Percentiles rank a stretch among this genome's conserved stretches.
Evolutionary conservation across 2,329 filamentous ascomycete species (phyloP).

Genomic region (Sphaerulina vaccinii): DNA sequence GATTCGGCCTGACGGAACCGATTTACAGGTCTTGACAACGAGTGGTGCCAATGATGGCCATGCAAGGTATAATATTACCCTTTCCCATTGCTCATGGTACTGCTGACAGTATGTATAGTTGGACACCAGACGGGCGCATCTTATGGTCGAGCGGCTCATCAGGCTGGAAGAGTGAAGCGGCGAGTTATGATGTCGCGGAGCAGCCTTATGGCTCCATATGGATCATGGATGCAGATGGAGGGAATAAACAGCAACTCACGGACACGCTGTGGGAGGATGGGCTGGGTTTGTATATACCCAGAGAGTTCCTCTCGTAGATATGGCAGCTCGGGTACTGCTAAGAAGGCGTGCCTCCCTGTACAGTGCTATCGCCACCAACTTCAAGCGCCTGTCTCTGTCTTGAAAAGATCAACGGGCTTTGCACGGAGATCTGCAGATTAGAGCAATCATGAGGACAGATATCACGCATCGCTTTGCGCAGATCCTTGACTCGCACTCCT

Average conservation of each 20-base stretch:
- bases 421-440: no score
- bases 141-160: slow-evolving; percentile 2
- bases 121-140: slow-evolving; percentile 12
- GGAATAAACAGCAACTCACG: slow-evolving; percentile 13
- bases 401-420: no score
- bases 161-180: slow-evolving; percentile 8
- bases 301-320: no score
- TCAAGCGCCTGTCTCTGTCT: no score
- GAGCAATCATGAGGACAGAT: no score
- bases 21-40: slow-evolving; percentile 3
- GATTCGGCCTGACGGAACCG: slow-evolving; percentile 5
- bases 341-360: no score
- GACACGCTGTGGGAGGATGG: slow-evolving; percentile 17
- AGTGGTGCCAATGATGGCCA: slow-evolving; percentile 5
- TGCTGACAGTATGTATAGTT: not conserved
- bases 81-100: not conserved
- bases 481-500: no score
- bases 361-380: no score
- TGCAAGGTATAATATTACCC: not conserved
- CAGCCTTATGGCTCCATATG: slow-evolving; percentile 14
- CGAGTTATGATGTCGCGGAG: slow-evolving; percentile 1
- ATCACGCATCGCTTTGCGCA: no score
- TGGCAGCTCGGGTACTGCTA: no score
- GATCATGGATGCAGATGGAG: slow-evolving; percentile 18
- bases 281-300: no score